Conservation (phyloP, 345 rosid genomes). For the Salix brachista region DNA sequence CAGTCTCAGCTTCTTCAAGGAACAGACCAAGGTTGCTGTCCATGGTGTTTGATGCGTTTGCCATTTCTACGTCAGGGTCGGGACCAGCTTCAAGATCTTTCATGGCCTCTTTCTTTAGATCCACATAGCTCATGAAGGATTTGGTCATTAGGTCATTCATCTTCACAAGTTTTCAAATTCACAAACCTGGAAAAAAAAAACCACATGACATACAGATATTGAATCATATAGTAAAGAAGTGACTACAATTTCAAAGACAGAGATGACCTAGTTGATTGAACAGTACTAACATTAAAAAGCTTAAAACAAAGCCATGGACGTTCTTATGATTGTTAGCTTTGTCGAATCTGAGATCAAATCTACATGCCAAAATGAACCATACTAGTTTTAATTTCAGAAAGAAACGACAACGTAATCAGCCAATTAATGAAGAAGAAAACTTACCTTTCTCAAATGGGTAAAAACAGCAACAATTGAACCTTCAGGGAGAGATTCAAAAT, state of each 20-base stretch:
- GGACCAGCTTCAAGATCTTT: slow-evolving; percentile 85
- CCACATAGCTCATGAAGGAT: slow-evolving; percentile 87
- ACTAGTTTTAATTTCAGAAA: not conserved
- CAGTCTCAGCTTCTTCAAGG: slow-evolving; percentile 85
- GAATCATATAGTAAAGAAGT: not conserved
- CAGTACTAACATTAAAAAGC: not conserved
- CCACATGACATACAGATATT: not conserved
- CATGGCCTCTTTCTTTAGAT: slow-evolving; percentile 87
- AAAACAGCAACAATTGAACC: not conserved
- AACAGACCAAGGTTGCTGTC: slow-evolving; percentile 71
- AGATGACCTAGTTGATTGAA: not conserved
- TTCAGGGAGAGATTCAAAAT: not conserved
- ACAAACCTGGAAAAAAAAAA: slow-evolving; percentile 2
- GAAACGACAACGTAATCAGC: not conserved
- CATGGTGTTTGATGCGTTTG: slow-evolving; percentile 35
- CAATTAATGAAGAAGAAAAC: not conserved
- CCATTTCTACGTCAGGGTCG: slow-evolving; percentile 62
- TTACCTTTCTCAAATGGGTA: not conserved
- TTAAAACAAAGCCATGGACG: not conserved
- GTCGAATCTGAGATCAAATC: not conserved
- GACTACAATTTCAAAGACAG: not conserved
- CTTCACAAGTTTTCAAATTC: slow-evolving; percentile 14
- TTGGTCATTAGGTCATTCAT: slow-evolving; percentile 98
- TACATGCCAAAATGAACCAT: not conserved
- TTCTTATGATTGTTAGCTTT: not conserved